Conservation (phyloP, 495 filamentous ascomycete genomes). For the Astrocystis sublimbata region DNA sequence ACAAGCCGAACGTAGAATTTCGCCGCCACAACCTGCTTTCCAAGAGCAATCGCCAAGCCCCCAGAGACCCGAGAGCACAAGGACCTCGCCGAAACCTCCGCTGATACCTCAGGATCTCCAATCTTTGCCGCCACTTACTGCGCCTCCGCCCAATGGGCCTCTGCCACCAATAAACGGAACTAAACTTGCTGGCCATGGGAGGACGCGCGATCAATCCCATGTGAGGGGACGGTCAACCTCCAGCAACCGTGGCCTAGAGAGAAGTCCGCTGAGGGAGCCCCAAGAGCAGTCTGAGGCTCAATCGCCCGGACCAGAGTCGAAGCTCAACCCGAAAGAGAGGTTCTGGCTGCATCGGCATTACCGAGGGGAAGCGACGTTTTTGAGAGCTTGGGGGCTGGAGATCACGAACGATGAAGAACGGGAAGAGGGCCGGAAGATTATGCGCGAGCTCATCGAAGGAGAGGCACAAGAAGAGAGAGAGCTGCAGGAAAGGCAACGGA, state of each 20-base stretch:
- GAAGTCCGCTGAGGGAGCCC: not conserved
- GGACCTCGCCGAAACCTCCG: not conserved
- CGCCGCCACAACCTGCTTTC: not conserved
- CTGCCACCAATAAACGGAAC: slow-evolving; percentile 6
- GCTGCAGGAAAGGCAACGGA: not conserved
- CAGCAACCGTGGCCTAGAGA: not conserved
- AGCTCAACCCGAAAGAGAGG: slow-evolving; percentile 29
- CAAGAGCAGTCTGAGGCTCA: not conserved
- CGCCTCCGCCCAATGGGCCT: slow-evolving; percentile 9
- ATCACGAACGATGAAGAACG: slow-evolving; percentile 33
- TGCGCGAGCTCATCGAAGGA: slow-evolving; percentile 40
- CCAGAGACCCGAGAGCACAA: not conserved
- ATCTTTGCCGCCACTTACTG: slow-evolving; percentile 4
- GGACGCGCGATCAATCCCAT: slow-evolving; percentile 6
- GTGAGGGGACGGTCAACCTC: not conserved
- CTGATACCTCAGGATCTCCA: not conserved
- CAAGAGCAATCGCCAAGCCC: not conserved
- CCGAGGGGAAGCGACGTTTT: slow-evolving; percentile 41
- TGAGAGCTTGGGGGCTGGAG: slow-evolving; percentile 45
- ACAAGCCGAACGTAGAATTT: not conserved
- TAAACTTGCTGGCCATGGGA: slow-evolving; percentile 2
- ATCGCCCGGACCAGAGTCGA: not conserved
- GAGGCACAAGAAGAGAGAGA: slow-evolving; percentile 21
- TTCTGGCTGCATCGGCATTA: slow-evolving; percentile 48
- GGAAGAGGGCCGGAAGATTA: slow-evolving; percentile 35